Percentiles rank a stretch among this genome's conserved stretches.
phyloP scores from a whole-genome alignment of 2,329 filamentous ascomycete genomes.

The Whalleya microplaca region DNA sequence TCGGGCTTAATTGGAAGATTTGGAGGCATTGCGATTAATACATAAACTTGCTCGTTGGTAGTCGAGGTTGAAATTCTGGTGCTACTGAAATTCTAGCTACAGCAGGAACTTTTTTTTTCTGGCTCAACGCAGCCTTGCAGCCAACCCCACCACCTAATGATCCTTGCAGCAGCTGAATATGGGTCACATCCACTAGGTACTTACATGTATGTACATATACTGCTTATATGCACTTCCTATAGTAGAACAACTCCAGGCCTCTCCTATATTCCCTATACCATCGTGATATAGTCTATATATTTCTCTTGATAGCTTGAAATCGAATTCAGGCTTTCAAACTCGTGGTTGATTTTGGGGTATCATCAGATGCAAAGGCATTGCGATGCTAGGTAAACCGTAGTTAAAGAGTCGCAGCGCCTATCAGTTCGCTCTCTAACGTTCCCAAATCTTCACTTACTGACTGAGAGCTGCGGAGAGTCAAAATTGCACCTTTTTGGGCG shows the following conservation, averaged over 20 bases:
- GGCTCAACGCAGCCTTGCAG: constrained; percentile 11
- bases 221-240: not conserved
- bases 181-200: too few relatives aligned
- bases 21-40: constrained; percentile 24
- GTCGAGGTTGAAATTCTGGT: not conserved
- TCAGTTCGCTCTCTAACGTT: constrained; percentile 48
- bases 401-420: constrained; percentile 22
- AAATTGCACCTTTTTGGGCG: constrained; percentile 79
- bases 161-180: not conserved
- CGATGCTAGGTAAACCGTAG: too few relatives aligned
- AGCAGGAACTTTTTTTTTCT: constrained; percentile 27
- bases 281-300: not conserved
- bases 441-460: constrained; percentile 67
- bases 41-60: constrained; percentile 6
- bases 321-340: too few relatives aligned
- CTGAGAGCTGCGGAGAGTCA: constrained; percentile 76
- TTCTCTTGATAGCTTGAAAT: not conserved
- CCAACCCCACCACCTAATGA: constrained; percentile 11
- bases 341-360: too few relatives aligned
- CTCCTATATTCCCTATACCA: not conserved
- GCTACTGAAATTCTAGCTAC: constrained; percentile 5
- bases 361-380: too few relatives aligned
- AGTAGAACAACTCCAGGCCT: not conserved
- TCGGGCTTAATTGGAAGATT: constrained; percentile 26
- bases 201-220: not conserved